A percentile compares a stretch with the other conserved stretches of the same genome.
Evolutionary conservation across 2,329 filamentous ascomycete species (phyloP).

Genomic region (Nothophoma quercina): DNA sequence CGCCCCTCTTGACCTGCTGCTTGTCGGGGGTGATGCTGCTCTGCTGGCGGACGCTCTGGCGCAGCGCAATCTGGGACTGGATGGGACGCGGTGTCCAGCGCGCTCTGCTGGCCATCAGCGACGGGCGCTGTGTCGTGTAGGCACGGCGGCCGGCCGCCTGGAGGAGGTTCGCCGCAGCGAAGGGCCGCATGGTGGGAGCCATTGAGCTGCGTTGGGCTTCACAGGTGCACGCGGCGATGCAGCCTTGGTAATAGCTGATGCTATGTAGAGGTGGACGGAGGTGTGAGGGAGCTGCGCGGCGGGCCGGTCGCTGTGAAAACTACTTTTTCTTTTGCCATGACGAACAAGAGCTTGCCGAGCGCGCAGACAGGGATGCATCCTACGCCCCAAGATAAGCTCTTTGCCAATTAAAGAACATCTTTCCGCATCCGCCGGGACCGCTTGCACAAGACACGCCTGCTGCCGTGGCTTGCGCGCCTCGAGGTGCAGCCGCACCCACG

Average conservation of each 20-base stretch:
- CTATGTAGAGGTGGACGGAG: background rate
- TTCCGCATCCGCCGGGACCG: constrained; percentile 4
- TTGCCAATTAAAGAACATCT: constrained; percentile 10
- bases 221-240: constrained; percentile 13
- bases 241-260: constrained; percentile 4
- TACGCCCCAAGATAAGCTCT: constrained; percentile 17
- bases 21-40: constrained; percentile 42
- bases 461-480: background rate
- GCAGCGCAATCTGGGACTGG: constrained; percentile 45
- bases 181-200: constrained; percentile 48
- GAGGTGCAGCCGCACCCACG: background rate
- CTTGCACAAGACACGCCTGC: background rate
- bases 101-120: constrained; percentile 44
- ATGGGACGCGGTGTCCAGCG: constrained; percentile 44
- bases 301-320: background rate
- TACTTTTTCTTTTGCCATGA: constrained; percentile 43
- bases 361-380: constrained; percentile 6
- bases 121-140: constrained; percentile 45
- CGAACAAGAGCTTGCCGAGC: constrained; percentile 22
- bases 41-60: constrained; percentile 46
- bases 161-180: constrained; percentile 41
- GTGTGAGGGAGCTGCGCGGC: background rate
- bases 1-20: constrained; percentile 52
- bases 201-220: constrained; percentile 31
- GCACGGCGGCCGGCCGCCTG: constrained; percentile 46